Evolutionary conservation across 352 stramenopile species (phyloP).

Genomic region (Pelagophyceae sp.): DNA sequence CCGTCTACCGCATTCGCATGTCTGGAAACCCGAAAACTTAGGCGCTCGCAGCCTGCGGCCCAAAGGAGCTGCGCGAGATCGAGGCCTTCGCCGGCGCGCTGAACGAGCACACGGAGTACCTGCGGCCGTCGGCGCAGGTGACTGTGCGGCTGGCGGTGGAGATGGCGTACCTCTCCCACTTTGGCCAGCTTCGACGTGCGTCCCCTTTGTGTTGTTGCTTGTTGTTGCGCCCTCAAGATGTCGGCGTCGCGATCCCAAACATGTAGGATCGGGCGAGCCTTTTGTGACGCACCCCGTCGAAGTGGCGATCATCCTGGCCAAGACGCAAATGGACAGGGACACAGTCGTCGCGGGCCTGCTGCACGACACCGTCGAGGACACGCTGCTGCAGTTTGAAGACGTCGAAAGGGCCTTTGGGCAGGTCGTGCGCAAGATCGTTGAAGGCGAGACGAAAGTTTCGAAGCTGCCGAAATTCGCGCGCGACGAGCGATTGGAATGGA

Average conservation of each 20-base stretch:
- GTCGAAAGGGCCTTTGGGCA: conserved; percentile 57
- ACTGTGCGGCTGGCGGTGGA: conserved; percentile 25
- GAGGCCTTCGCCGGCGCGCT: not conserved
- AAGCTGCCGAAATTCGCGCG: conserved; percentile 55
- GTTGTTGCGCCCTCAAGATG: too few species aligned
- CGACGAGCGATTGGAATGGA: not conserved
- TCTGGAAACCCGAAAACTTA: too few species aligned
- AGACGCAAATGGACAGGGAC: conserved; percentile 61
- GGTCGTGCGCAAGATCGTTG: conserved; percentile 62
- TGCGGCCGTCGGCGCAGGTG: not conserved
- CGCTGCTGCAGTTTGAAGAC: conserved; percentile 61
- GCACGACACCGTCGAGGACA: conserved; percentile 76
- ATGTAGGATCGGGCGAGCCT: conserved; percentile 50
- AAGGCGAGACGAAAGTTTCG: conserved; percentile 68
- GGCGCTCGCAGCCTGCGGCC: conserved; percentile 8
- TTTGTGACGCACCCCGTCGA: conserved; percentile 71
- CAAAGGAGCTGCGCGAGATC: conserved; percentile 27
- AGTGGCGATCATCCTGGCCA: conserved; percentile 53
- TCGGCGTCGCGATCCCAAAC: too few species aligned
- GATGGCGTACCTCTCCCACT: conserved; percentile 38
- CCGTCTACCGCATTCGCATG: too few species aligned
- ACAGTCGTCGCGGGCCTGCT: conserved; percentile 62
- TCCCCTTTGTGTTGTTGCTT: too few species aligned
- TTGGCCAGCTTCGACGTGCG: conserved; percentile 32
- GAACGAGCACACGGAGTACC: not conserved